Base-by-base conservation (phyloP, 768 basidiomycete species). In the Kwoniella sp. region DNA sequence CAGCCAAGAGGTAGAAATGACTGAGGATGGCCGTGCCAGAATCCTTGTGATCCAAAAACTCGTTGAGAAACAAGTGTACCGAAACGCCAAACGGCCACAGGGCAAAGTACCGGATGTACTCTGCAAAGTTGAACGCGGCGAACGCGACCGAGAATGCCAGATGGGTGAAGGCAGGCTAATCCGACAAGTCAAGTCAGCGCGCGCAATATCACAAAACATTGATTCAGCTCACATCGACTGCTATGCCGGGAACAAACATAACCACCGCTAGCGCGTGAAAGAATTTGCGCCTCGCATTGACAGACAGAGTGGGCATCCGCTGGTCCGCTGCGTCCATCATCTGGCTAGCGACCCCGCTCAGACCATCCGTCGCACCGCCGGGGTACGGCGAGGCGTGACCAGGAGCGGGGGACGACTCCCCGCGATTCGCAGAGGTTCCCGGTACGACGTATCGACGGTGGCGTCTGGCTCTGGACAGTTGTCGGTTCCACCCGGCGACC, bases 21-120 rank as follows among this genome's bases (percentile, higher is more conserved):
- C 90, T 92, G 61, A 99, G 75, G 63, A 99, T 92, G 23, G 91
- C 95, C 10, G 92, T 93, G 3, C 95, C 95, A 43, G 84, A 81
- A 74, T 99, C 95, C 76, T 89, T 88, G 63, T 85, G 81, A 76
- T 99, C 95, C 71, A 98, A 78, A 69, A 99, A 99, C 72, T 99
- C 95, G 76, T 87, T 88, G 83, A 99, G 84, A 75, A 99, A 99
- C 49, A 96, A 77, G 75, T 99, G 95, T 17, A 99, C 83, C 10
- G 83, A 78, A 9, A 88, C 92, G 12, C 91, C 90, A 63, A 96
- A 88, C 3, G 95, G 95, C 76, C 95, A 96, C 42, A 99, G 82
- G 31, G 95, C 95, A 75, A 98, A 99, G 75, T 96, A 99, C 53
- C 95, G 88, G 59, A 96, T 82, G 77, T 96, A 98, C 77, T 99